Base-by-base conservation (phyloP, 1,284 basidiomycete species). In the Ustilago xerochloae region DNA sequence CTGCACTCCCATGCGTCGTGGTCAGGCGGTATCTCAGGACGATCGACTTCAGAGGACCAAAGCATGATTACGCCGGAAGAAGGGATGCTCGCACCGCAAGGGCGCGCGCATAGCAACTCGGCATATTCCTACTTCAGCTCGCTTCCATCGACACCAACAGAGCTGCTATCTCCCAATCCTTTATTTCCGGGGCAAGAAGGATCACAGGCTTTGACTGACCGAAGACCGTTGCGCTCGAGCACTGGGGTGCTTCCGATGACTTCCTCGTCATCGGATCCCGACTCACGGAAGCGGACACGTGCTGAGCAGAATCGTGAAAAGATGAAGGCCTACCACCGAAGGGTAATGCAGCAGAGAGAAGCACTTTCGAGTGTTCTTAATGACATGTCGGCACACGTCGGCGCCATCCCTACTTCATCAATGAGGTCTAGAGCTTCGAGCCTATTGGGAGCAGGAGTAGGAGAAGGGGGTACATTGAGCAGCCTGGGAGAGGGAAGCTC, bases 291-390 rank as follows among this genome's bases (percentile, higher is more conserved):
- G 51, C 64, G 56, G 20, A 52, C 55, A 9, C 63, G 69, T 3
- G 69, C 63, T 9, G 69, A 72, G 43, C 69, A 66, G 48, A 72
- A 72, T n/a, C 63, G 69, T 26, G 63, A 66, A 50, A 72, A 72
- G 54, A 72, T 72, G 69, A 72, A 66, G 49, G 69, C 69, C 6
- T 72, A 72, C 35, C 69, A 72, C 41, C 32, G 60, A 16, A 41
- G 69, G 8, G 69, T 72, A 12, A 72, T 72, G 69, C 69, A 72
- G 48, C 69, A 72, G 33, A n/a, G 69, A 20, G 69, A 72, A 16
- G 59, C 63, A 15, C 63, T 72, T 15, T 47, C 59, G 18, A 59
- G 51, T n/a, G 47, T 66, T 13, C 63, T 72, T 2, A 48, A 51
- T 2, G 69, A 72, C 6, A 26, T 72, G 51, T 39, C 55, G 9